Evolutionary conservation across 805 yeast species (phyloP).

Genomic region (Teunomyces panamensis): DNA sequence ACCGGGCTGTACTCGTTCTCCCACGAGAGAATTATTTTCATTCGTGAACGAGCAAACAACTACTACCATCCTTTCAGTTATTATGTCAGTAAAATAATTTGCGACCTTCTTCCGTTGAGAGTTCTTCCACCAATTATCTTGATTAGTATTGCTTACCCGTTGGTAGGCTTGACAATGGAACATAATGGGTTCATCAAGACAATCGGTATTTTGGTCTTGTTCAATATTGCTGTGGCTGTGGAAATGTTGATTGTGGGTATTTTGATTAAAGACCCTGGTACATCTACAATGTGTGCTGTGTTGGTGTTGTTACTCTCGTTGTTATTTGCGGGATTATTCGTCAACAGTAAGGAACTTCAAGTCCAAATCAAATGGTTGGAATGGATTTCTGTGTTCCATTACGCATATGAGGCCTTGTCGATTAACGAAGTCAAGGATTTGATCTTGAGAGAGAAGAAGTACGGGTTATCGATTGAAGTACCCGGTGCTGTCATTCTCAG

Average conservation of each 20-base stretch:
- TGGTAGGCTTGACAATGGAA: constrained; percentile 82
- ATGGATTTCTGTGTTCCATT: constrained; percentile 87
- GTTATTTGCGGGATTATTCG: constrained; percentile 89
- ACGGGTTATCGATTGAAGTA: constrained; percentile 89
- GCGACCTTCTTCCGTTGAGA: constrained; percentile 91
- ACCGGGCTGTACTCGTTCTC: constrained; percentile 91
- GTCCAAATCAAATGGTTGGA: constrained; percentile 68
- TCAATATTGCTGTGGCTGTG: constrained; percentile 82
- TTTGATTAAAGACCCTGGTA: constrained; percentile 81
- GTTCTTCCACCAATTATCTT: constrained; percentile 88
- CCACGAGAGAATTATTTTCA: constrained; percentile 80
- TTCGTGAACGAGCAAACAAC: constrained; percentile 91
- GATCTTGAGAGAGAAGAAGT: constrained; percentile 81
- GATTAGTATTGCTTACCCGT: constrained; percentile 78
- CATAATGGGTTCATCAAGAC: constrained; percentile 72
- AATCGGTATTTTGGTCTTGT: constrained; percentile 66
- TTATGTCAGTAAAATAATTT: constrained; percentile 76
- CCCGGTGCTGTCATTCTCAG: constrained; percentile 97
- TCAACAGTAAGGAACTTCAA: constrained; percentile 66
- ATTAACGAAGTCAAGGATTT: constrained; percentile 91
- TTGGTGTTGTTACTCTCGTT: constrained; percentile 79
- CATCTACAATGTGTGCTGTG: constrained; percentile 87
- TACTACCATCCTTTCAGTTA: constrained; percentile 88
- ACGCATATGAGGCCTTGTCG: constrained; percentile 88
- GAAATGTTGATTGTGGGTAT: constrained; percentile 88